Conservation (phyloP, 2,329 filamentous ascomycete species). For the Colletotrichum melonis region DNA sequence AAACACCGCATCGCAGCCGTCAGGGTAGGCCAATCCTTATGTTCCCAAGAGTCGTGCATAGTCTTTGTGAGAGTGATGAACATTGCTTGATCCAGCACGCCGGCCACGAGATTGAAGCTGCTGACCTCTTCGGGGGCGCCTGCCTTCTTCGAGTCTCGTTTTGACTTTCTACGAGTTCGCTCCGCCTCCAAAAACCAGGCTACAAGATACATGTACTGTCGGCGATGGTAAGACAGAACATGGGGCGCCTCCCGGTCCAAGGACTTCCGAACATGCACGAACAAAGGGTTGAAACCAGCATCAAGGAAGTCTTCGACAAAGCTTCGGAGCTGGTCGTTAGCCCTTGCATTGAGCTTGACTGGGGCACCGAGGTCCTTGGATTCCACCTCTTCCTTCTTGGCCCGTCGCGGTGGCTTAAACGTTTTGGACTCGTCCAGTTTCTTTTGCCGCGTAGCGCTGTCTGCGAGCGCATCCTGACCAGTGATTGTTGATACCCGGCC, state of each 20-base stretch:
- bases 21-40: conserved; percentile 88
- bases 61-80: conserved; percentile 88
- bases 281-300: conserved; percentile 93
- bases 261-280: conserved; percentile 85
- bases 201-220: conserved; percentile 92
- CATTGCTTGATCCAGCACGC: conserved; percentile 92
- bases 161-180: conserved; percentile 73
- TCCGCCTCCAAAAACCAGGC: conserved; percentile 95
- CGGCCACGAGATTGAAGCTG: conserved; percentile 87
- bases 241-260: conserved; percentile 91
- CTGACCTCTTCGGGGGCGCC: conserved; percentile 66
- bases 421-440: conserved; percentile 94
- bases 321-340: conserved; percentile 79
- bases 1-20: conserved; percentile 93
- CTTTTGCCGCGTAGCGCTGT: conserved; percentile 77
- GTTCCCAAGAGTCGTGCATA: conserved; percentile 82
- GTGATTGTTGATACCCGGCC: conserved; percentile 87
- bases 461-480: conserved; percentile 85
- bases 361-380: conserved; percentile 82
- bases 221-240: conserved; percentile 78
- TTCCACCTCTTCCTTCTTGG: conserved; percentile 70
- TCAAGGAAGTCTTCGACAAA: conserved; percentile 97
- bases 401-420: conserved; percentile 82
- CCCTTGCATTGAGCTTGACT: conserved; percentile 75
- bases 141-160: conserved; percentile 62